Evolutionary conservation across 805 yeast species (phyloP).

Genomic region (Ogataea trehalophila): DNA sequence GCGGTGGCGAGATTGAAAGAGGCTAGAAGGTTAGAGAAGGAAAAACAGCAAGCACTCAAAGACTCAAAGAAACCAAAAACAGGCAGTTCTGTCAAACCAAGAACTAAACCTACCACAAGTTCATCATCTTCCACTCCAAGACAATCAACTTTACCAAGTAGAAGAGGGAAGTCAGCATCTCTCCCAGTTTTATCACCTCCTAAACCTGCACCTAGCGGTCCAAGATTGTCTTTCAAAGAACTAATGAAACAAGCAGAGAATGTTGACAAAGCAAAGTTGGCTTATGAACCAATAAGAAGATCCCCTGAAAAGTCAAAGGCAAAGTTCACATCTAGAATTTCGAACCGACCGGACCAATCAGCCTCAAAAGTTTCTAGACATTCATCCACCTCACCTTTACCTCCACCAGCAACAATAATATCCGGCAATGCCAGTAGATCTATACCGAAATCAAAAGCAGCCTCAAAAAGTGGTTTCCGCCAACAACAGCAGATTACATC

Average conservation of each 20-base stretch:
- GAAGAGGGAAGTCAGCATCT: not conserved
- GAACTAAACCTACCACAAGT: not conserved
- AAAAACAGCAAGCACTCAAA: slow-evolving; percentile 33
- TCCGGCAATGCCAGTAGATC: no score
- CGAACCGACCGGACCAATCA: not conserved
- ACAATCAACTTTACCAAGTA: slow-evolving; percentile 3
- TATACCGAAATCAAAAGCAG: not conserved
- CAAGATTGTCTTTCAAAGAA: slow-evolving; percentile 57
- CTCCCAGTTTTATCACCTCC: slow-evolving; percentile 1
- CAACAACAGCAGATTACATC: no score
- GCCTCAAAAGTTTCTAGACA: not conserved
- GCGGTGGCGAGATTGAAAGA: slow-evolving; percentile 69
- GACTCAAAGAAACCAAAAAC: slow-evolving; percentile 14
- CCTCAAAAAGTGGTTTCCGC: no score
- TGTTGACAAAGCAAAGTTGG: slow-evolving; percentile 48
- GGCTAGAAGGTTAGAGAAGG: slow-evolving; percentile 53
- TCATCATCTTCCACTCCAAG: slow-evolving; percentile 7
- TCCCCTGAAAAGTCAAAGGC: slow-evolving; percentile 10
- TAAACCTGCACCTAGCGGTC: slow-evolving; percentile 21
- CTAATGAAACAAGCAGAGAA: slow-evolving; percentile 64
- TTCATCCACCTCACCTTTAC: not conserved
- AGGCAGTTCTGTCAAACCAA: not conserved
- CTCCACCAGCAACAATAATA: not conserved
- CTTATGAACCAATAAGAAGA: slow-evolving; percentile 22
- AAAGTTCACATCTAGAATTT: not conserved